These are phyloP conservation scores for Wallacemonas sp. DNA, from an alignment of 208 protist genomes.

Conservation along the genomic window DNA sequence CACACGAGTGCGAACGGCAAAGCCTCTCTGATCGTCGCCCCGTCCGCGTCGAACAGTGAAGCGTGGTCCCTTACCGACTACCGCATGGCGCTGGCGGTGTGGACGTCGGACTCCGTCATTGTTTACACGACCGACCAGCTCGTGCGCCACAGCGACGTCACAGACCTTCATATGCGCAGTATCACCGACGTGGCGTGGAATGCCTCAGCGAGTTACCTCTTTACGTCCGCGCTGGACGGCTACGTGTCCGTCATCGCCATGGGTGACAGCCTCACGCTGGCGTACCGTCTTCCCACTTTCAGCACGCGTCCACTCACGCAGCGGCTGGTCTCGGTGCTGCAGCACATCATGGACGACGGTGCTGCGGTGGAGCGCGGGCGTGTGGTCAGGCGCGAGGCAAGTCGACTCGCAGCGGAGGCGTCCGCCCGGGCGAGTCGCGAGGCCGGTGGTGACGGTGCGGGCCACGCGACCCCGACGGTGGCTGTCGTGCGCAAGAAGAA, in stretches of 20 bases:
- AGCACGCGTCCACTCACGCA: slow-evolving; percentile 39
- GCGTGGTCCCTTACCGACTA: slow-evolving; percentile 80
- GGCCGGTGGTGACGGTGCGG: slow-evolving; percentile 1
- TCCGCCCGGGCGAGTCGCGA: not conserved
- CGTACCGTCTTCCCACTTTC: slow-evolving; percentile 66
- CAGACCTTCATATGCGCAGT: slow-evolving; percentile 86
- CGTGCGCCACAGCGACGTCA: slow-evolving; percentile 84
- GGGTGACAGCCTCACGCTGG: slow-evolving; percentile 38
- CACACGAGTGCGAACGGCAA: not conserved
- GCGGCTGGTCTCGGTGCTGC: slow-evolving; percentile 31
- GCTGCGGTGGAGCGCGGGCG: slow-evolving; percentile 21
- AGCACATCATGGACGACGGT: slow-evolving; percentile 24
- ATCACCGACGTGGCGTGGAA: slow-evolving; percentile 88
- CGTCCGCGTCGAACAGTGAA: not conserved
- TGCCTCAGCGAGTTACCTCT: slow-evolving; percentile 46
- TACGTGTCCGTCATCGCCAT: slow-evolving; percentile 82
- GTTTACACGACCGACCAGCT: slow-evolving; percentile 84
- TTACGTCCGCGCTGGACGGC: slow-evolving; percentile 79
- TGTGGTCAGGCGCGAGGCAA: slow-evolving; percentile 9
- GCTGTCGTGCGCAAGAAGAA: slow-evolving; percentile 76
- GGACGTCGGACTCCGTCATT: slow-evolving; percentile 81
- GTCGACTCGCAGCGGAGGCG: not conserved
- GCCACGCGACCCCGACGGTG: slow-evolving; percentile 15
- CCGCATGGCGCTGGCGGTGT: slow-evolving; percentile 81
- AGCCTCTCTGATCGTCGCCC: not conserved